Evolutionary conservation across 257 asterid genomes (phyloP), one percentile per base, ranked within the genome.

Genomic region (Agastache rugosa): DNA sequence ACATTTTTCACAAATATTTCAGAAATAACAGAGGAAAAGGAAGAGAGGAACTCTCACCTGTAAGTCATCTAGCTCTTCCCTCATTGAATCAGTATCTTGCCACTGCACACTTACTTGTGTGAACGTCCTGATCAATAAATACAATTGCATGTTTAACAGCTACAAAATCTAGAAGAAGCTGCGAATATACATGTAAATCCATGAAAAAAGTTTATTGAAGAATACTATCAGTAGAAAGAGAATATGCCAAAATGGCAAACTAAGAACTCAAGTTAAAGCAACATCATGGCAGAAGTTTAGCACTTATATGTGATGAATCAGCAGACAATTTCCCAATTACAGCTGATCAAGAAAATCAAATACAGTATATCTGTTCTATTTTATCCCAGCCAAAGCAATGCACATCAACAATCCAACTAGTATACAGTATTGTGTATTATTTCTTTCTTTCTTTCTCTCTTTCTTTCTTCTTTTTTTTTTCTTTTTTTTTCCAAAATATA

Each of bases 91-190:
- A 39, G 96, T 89, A 73, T 95, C 99, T 87, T 95, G 99, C 98
- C 99, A 95, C 84, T 95, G 99, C 83, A 92, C 90, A 59, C 99
- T 95, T 72, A 95, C 99, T 86, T 95, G 99, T 31, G 99, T 95
- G 79, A 95, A 95, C 80, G 99, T 95, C 87, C 99, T 95, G 86
- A 78, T 50, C 66, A 85, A 55, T 73, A 75, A 54, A 69, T 64
- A 83, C 23, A 56, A 79, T 22, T 45, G 75, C 67, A 75, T 11
- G 59, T 53, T 82, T 35, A 82, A 44, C 68, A 60, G 61, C 61
- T 48, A 67, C 6, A 39, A 67, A 31, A 19, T 62, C 63, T 20
- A 70, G 55, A 42, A 16, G 23, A 17, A 68, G 17, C 51, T 60
- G 62, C 1, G 54, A 77, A 41, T 29, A 74, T 37, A 4, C 9